Conservation (phyloP, 805 yeast genomes). For the Candida multigemmis region DNA sequence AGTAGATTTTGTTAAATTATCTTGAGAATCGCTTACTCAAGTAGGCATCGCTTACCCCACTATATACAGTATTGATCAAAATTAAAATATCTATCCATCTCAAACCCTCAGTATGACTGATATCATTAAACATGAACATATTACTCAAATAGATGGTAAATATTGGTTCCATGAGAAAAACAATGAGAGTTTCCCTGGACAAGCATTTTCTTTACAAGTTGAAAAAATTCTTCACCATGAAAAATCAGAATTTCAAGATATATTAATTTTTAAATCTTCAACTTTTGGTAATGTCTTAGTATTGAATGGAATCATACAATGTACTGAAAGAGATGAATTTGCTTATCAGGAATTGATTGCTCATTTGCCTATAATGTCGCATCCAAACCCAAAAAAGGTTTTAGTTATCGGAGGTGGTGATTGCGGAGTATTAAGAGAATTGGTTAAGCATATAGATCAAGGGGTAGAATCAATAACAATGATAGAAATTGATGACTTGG, state of each 20-base stretch:
- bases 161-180: conserved; percentile 75
- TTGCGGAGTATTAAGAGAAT: conserved; percentile 89
- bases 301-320: conserved; percentile 83
- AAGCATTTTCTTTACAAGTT: conserved; percentile 63
- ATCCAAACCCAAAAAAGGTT: conserved; percentile 64
- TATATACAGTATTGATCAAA: no score
- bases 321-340: conserved; percentile 87
- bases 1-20: no score
- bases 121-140: conserved; percentile 20
- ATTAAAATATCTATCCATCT: no score
- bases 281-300: conserved; percentile 83
- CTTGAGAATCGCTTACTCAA: no score
- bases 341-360: conserved; percentile 91
- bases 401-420: conserved; percentile 94
- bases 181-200: conserved; percentile 77
- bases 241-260: conserved; percentile 70
- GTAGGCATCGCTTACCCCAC: no score
- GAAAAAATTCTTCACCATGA: conserved; percentile 57
- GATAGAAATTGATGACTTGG: conserved; percentile 86
- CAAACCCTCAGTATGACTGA: no score
- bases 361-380: conserved; percentile 74
- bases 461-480: conserved; percentile 57
- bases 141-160: conserved; percentile 14
- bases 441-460: conserved; percentile 55
- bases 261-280: conserved; percentile 65